Conservation (phyloP, 106 monocot species). For the Alisma plantagoaquatica region DNA sequence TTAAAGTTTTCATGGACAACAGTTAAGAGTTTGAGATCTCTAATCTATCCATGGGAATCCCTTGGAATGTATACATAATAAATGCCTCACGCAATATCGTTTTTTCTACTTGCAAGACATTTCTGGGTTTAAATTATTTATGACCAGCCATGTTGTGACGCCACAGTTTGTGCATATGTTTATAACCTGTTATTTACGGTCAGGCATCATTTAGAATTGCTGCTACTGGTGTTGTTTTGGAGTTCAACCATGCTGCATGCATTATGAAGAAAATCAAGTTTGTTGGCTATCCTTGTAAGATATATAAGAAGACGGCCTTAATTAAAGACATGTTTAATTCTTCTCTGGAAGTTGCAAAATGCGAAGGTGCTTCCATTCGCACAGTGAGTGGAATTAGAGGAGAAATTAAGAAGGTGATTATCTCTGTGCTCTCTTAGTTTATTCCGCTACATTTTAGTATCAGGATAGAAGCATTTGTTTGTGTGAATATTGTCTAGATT, state of each 20-base stretch:
- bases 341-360: constrained; percentile 87
- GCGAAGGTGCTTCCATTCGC: constrained; percentile 85
- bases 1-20: too few relatives aligned
- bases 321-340: constrained; percentile 98
- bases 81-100: background rate
- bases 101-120: too few relatives aligned
- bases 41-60: too few relatives aligned
- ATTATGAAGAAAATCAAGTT: constrained; percentile 98
- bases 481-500: too few relatives aligned
- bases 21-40: too few relatives aligned
- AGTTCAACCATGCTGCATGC: constrained; percentile 78
- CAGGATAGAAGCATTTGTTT: too few relatives aligned
- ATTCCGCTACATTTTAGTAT: too few relatives aligned
- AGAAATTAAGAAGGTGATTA: constrained; percentile 81
- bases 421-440: too few relatives aligned
- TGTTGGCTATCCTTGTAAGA: constrained; percentile 81
- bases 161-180: too few relatives aligned
- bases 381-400: constrained; percentile 90
- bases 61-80: background rate
- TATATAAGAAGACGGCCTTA: constrained; percentile 90
- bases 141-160: too few relatives aligned
- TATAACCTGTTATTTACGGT: background rate
- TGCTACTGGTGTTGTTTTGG: constrained; percentile 49
- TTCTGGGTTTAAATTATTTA: too few relatives aligned
- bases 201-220: constrained; percentile 57